These are phyloP conservation scores for Scleroderma bovista DNA, from an alignment of 768 basidiomycete genomes.

Conservation along the genomic window DNA sequence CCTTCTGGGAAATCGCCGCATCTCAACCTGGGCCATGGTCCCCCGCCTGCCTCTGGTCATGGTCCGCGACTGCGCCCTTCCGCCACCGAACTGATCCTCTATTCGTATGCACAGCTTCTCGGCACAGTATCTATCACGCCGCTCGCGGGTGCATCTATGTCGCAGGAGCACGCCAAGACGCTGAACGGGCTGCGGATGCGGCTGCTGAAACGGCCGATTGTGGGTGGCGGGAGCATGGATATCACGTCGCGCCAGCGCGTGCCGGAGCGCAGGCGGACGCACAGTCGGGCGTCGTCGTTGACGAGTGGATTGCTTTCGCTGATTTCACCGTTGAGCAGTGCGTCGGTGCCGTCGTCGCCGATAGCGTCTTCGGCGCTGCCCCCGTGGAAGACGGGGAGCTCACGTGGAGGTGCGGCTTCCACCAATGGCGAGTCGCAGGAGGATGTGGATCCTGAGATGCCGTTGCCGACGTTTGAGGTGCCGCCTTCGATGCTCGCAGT, in stretches of 20 bases:
- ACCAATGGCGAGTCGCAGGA: slow-evolving; percentile 31
- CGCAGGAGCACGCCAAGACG: slow-evolving; percentile 40
- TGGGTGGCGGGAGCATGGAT: slow-evolving; percentile 18
- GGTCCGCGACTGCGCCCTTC: too few species aligned
- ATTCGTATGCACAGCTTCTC: slow-evolving; percentile 77
- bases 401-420: slow-evolving; percentile 18
- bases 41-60: slow-evolving; percentile 26
- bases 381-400: slow-evolving; percentile 15
- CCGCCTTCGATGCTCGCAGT: slow-evolving; percentile 87
- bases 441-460: slow-evolving; percentile 54
- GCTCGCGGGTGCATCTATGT: slow-evolving; percentile 32
- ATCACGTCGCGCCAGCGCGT: slow-evolving; percentile 42
- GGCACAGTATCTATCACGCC: slow-evolving; percentile 63
- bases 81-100: slow-evolving; percentile 68
- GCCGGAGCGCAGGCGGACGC: slow-evolving; percentile 29
- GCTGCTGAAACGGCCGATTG: slow-evolving; percentile 32
- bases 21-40: slow-evolving; percentile 45
- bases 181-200: slow-evolving; percentile 45
- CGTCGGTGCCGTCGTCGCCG: slow-evolving; percentile 18
- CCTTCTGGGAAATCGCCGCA: slow-evolving; percentile 27
- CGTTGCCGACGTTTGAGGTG: slow-evolving; percentile 81
- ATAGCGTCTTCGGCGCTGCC: slow-evolving; percentile 16
- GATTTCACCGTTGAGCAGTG: slow-evolving; percentile 38
- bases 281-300: slow-evolving; percentile 38
- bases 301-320: slow-evolving; percentile 28